Percentiles rank a stretch among this genome's conserved stretches.
phyloP scores from a whole-genome alignment of 495 filamentous ascomycete species.

The Stereocaulon alpinum region DNA sequence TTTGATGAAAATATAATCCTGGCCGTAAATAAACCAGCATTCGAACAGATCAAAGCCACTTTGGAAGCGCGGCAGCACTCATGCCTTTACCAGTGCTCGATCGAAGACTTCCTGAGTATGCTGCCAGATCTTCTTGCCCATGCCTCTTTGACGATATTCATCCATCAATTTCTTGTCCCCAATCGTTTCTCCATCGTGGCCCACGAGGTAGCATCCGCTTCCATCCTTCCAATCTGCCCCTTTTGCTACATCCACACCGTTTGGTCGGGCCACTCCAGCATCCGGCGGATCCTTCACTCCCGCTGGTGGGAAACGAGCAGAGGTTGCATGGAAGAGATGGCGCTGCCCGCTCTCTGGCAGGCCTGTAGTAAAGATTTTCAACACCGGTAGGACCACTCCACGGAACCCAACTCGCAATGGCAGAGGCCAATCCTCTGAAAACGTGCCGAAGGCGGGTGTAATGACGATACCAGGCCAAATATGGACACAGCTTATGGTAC shows the following conservation, averaged over 20 bases:
- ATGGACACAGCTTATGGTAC: conserved; percentile 31
- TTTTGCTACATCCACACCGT: conserved; percentile 20
- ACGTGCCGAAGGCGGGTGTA: conserved; percentile 17
- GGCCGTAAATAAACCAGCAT: no score
- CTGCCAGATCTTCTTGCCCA: conserved; percentile 28
- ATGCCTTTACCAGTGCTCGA: no score
- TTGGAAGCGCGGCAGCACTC: no score
- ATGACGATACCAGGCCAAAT: conserved; percentile 32
- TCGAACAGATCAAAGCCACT: no score
- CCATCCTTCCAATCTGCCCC: conserved; percentile 26
- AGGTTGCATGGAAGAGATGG: conserved; percentile 45
- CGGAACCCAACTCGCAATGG: conserved; percentile 3
- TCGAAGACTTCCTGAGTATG: conserved; percentile 31
- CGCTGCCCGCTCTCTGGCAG: conserved; percentile 41
- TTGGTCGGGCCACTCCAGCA: conserved; percentile 14
- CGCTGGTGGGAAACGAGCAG: conserved; percentile 35
- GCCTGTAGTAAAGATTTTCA: conserved; percentile 21
- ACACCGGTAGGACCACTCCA: background rate
- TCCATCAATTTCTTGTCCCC: conserved; percentile 24
- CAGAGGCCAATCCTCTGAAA: conserved; percentile 7
- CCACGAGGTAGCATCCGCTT: conserved; percentile 30
- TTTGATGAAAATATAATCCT: no score
- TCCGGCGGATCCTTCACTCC: conserved; percentile 3
- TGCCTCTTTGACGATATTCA: conserved; percentile 26
- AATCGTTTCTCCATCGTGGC: conserved; percentile 28